Evolutionary conservation across 1,139 yeast species (phyloP).

Genomic region (Debaryomyces sp.): DNA sequence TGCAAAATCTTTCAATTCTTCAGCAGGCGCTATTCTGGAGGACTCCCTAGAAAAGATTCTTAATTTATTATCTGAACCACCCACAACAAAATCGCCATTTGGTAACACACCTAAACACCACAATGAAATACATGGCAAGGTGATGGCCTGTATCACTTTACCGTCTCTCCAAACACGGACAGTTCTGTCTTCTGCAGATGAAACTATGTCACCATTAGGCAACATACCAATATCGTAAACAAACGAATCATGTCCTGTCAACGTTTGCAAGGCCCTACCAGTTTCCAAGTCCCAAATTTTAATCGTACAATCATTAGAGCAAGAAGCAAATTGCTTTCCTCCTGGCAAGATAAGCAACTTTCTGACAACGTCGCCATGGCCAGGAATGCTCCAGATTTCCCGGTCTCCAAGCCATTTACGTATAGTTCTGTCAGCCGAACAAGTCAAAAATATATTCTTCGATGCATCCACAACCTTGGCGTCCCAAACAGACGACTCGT

Average conservation of each 20-base stretch:
- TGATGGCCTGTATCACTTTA: constrained; percentile 65
- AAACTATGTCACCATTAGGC: constrained; percentile 62
- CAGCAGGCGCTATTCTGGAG: constrained; percentile 55
- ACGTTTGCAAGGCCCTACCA: constrained; percentile 48
- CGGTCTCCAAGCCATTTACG: constrained; percentile 64
- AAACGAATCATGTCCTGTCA: constrained; percentile 80
- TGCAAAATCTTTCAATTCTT: constrained; percentile 52
- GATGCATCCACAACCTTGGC: constrained; percentile 55
- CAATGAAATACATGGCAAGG: constrained; percentile 83
- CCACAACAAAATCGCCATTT: constrained; percentile 78
- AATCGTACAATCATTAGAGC: constrained; percentile 83
- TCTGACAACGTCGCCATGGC: constrained; percentile 85
- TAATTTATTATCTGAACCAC: constrained; percentile 76
- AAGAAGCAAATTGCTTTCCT: constrained; percentile 61
- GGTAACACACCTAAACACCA: constrained; percentile 73
- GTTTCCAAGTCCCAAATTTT: constrained; percentile 60
- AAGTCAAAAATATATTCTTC: constrained; percentile 60
- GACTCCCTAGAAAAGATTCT: constrained; percentile 66
- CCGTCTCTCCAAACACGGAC: constrained; percentile 74
- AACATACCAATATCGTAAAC: constrained; percentile 66
- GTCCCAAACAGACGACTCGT: constrained; percentile 88
- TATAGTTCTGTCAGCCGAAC: constrained; percentile 82
- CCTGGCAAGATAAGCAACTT: constrained; percentile 60
- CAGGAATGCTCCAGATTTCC: constrained; percentile 46
- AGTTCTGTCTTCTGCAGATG: constrained; percentile 88